A percentile compares a stretch with the other conserved stretches of the same genome.
Conservation (phyloP, 1,284 basidiomycete species). For the Amylostereum areolatum region DNA sequence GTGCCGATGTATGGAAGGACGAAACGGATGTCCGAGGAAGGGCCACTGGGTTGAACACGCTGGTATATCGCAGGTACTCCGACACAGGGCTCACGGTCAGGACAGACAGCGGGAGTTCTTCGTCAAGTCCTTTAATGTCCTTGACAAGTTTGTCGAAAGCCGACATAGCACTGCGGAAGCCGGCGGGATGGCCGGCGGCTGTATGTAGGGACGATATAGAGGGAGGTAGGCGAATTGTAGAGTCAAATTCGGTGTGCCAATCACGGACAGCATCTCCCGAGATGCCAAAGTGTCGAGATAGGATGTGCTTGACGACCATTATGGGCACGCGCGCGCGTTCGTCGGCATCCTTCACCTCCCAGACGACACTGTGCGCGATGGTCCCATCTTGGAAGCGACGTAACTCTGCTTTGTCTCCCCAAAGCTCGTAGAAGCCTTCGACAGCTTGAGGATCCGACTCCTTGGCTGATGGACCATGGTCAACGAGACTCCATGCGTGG, state of each 20-base stretch:
- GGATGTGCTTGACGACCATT: slow-evolving; percentile 70
- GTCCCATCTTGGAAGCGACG: slow-evolving; percentile 97
- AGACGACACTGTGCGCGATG: slow-evolving; percentile 92
- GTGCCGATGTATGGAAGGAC: slow-evolving; percentile 48
- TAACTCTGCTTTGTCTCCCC: slow-evolving; percentile 91
- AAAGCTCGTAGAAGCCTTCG: slow-evolving; percentile 75
- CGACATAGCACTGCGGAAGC: slow-evolving; percentile 73
- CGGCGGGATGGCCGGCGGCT: slow-evolving; percentile 41
- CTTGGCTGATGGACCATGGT: slow-evolving; percentile 79
- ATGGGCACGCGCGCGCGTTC: slow-evolving; percentile 78
- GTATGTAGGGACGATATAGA: slow-evolving; percentile 44
- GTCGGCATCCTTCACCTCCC: slow-evolving; percentile 72
- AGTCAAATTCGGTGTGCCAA: slow-evolving; percentile 62
- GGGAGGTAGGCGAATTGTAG: slow-evolving; percentile 63
- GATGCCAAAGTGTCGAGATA: slow-evolving; percentile 73
- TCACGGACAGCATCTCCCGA: slow-evolving; percentile 42
- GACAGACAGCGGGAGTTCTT: slow-evolving; percentile 78
- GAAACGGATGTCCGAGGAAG: slow-evolving; percentile 37
- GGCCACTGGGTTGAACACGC: slow-evolving; percentile 71
- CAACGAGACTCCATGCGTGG: slow-evolving; percentile 78
- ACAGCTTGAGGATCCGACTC: slow-evolving; percentile 47
- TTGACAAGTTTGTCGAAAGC: slow-evolving; percentile 83
- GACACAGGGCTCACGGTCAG: slow-evolving; percentile 74
- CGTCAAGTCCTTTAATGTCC: slow-evolving; percentile 72
- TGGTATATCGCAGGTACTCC: slow-evolving; percentile 78